phyloP scores from a whole-genome alignment of 805 yeast species.

The Candida ponderosae region DNA sequence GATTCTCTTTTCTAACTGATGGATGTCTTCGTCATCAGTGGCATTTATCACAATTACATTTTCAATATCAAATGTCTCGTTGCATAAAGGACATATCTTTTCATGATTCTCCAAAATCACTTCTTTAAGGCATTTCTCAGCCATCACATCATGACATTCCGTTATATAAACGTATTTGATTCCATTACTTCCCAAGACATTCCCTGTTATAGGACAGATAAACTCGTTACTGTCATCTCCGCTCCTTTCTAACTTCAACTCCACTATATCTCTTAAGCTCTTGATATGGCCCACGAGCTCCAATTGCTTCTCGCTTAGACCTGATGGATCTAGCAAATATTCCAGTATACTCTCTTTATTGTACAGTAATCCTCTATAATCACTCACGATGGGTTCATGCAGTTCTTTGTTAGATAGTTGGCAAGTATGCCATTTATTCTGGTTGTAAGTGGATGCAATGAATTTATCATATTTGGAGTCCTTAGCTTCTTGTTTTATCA shows the following conservation, averaged over 20 bases:
- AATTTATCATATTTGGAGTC: slow-evolving; percentile 10
- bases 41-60: slow-evolving; percentile 34
- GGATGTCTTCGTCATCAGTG: slow-evolving; percentile 11
- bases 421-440: slow-evolving; percentile 39
- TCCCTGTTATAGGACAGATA: slow-evolving; percentile 31
- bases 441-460: background rate
- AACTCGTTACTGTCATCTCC: slow-evolving; percentile 15
- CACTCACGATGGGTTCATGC: slow-evolving; percentile 52
- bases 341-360: slow-evolving; percentile 59
- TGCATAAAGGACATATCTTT: slow-evolving; percentile 36
- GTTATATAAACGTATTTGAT: slow-evolving; percentile 36
- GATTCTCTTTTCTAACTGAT: slow-evolving; percentile 17
- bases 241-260: slow-evolving; percentile 24
- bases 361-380: slow-evolving; percentile 57
- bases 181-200: slow-evolving; percentile 27
- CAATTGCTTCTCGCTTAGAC: slow-evolving; percentile 18
- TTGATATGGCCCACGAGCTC: slow-evolving; percentile 25
- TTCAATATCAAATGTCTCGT: slow-evolving; percentile 7
- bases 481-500: slow-evolving; percentile 19
- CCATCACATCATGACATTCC: slow-evolving; percentile 36
- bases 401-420: slow-evolving; percentile 34
- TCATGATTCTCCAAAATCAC: slow-evolving; percentile 7
- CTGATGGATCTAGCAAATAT: slow-evolving; percentile 35
- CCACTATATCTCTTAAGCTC: slow-evolving; percentile 36
- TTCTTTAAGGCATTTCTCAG: slow-evolving; percentile 22